A percentile compares a stretch with the other conserved stretches of the same genome.
These are phyloP conservation scores for Mycena indigotica DNA, from an alignment of 768 basidiomycete genomes.

Conservation along the genomic window DNA sequence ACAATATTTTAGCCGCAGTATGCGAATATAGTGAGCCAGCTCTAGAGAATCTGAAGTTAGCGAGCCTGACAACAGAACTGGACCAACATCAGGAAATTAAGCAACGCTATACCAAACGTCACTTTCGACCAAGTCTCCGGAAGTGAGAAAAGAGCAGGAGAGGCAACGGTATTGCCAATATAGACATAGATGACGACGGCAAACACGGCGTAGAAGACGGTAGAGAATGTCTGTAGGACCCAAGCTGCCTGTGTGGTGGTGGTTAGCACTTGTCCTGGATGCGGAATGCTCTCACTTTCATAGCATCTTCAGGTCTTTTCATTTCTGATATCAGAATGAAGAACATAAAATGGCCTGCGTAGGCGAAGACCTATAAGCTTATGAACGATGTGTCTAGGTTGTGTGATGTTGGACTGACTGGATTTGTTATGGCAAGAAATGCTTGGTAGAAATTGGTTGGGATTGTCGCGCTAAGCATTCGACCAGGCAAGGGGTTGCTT, in stretches of 20 bases:
- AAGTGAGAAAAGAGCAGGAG: constrained; percentile 50
- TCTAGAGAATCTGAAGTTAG: constrained; percentile 25
- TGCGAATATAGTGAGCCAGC: constrained; percentile 51
- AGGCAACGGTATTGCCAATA: constrained; percentile 48
- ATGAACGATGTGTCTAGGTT: background rate
- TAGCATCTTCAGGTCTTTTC: constrained; percentile 52
- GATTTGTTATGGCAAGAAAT: constrained; percentile 56
- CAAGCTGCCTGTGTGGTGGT: constrained; percentile 46
- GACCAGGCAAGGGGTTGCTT: constrained; percentile 43
- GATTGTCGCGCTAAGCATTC: constrained; percentile 39
- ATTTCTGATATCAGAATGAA: constrained; percentile 63
- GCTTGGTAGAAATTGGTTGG: constrained; percentile 47
- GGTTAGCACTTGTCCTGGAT: background rate
- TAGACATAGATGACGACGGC: constrained; percentile 46
- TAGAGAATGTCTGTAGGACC: constrained; percentile 56
- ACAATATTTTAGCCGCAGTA: constrained; percentile 55
- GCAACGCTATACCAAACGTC: constrained; percentile 49
- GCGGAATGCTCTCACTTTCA: constrained; percentile 44
- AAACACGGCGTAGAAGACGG: constrained; percentile 52
- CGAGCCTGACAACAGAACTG: background rate
- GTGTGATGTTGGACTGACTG: constrained; percentile 31
- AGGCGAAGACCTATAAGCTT: constrained; percentile 45
- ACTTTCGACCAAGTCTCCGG: constrained; percentile 53
- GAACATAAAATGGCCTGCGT: constrained; percentile 61
- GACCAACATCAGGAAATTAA: constrained; percentile 53